These are phyloP conservation scores for Thermomucor indicae-seudaticae DNA, from an alignment of 371 early-diverging fungal genomes.

Conservation along the genomic window DNA sequence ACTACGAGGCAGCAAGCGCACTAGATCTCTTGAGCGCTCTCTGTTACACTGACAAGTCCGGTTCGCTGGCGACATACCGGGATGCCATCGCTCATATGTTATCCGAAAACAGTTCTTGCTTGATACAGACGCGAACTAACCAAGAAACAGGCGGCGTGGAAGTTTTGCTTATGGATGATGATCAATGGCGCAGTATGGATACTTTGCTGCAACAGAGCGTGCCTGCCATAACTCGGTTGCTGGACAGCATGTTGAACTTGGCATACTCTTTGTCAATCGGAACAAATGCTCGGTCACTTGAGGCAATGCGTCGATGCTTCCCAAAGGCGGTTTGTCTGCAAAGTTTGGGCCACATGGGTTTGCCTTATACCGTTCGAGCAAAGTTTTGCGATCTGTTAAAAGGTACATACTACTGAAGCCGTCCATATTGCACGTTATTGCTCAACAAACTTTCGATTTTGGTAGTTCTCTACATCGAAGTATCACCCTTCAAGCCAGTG, in stretches of 20 bases:
- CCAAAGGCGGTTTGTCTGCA: slow-evolving; percentile 34
- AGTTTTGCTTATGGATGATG: slow-evolving; percentile 12
- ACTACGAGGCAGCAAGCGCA: slow-evolving; percentile 10
- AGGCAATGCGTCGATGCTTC: slow-evolving; percentile 16
- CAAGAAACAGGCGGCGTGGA: slow-evolving; percentile 9
- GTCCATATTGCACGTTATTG: background rate
- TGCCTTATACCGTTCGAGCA: slow-evolving; percentile 34
- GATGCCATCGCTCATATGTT: slow-evolving; percentile 11
- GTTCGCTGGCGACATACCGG: slow-evolving; percentile 9
- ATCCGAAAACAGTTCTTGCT: slow-evolving; percentile 3
- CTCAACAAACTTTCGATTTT: background rate
- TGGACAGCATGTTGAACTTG: slow-evolving; percentile 17
- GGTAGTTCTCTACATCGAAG: slow-evolving; percentile 22
- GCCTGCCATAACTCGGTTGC: slow-evolving; percentile 5
- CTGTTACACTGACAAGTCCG: slow-evolving; percentile 9
- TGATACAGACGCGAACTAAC: slow-evolving; percentile 13
- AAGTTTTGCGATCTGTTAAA: slow-evolving; percentile 38
- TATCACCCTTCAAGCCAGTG: slow-evolving; percentile 18
- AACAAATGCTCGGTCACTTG: slow-evolving; percentile 8
- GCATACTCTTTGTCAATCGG: slow-evolving; percentile 18
- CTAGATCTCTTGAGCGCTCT: slow-evolving; percentile 17
- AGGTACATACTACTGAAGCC: slow-evolving; percentile 21
- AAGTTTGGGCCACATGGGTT: slow-evolving; percentile 26
- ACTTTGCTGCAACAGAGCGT: slow-evolving; percentile 3
- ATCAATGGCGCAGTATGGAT: slow-evolving; percentile 18